phyloP scores from a whole-genome alignment of 139 green algal genomes.

The Chlorella ohadii region DNA sequence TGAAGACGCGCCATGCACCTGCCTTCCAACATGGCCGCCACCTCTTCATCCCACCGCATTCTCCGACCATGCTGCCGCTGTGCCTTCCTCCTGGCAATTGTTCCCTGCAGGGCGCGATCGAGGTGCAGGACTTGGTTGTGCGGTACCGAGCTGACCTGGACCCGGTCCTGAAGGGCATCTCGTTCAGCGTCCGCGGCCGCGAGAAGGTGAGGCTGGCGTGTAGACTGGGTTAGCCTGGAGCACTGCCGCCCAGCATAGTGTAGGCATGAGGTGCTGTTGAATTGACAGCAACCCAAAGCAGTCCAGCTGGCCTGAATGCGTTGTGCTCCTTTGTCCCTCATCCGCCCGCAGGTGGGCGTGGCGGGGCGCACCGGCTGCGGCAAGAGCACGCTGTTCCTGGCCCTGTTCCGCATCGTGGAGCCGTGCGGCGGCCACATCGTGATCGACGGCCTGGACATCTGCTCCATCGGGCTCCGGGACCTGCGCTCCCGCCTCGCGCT shows the following conservation, averaged over 20 bases:
- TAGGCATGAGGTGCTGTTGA: too few relatives aligned
- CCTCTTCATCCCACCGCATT: too few relatives aligned
- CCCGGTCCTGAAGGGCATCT: slow-evolving; percentile 87
- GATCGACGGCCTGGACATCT: slow-evolving; percentile 91
- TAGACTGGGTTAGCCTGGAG: too few relatives aligned
- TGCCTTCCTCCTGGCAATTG: too few relatives aligned
- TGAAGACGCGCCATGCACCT: too few relatives aligned
- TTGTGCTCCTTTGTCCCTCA: too few relatives aligned
- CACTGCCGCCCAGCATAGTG: too few relatives aligned
- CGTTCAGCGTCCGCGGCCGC: slow-evolving; percentile 57
- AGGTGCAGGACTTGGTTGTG: slow-evolving; percentile 74
- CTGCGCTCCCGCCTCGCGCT: slow-evolving; percentile 74
- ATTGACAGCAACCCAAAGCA: too few relatives aligned
- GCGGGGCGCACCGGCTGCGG: slow-evolving; percentile 69
- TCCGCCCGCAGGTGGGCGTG: slow-evolving; percentile 47
- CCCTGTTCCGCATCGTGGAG: slow-evolving; percentile 73
- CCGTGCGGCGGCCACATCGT: slow-evolving; percentile 77
- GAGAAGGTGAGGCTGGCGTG: slow-evolving; percentile 52
- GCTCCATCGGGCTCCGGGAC: slow-evolving; percentile 71
- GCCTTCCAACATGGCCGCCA: too few relatives aligned
- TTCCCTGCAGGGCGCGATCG: slow-evolving; percentile 39
- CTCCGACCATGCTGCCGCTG: too few relatives aligned
- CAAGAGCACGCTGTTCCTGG: slow-evolving; percentile 73
- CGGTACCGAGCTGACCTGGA: slow-evolving; percentile 87
- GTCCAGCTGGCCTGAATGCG: too few relatives aligned